phyloP scores from a whole-genome alignment of 2,329 filamentous ascomycete genomes.

The Zymoseptoria pseudotritici region DNA sequence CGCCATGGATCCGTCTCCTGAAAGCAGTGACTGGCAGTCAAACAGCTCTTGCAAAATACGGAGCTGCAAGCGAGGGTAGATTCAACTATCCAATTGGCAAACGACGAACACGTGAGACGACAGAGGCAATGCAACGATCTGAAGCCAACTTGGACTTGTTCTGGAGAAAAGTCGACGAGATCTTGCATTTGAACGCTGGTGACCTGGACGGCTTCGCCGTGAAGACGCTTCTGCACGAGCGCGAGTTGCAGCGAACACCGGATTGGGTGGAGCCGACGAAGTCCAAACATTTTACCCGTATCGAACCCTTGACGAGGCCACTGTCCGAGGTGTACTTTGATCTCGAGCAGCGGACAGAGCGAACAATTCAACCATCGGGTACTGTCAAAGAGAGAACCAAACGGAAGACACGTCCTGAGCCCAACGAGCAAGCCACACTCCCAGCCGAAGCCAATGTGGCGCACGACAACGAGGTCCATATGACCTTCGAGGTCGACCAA shows the following conservation, averaged over 20 bases:
- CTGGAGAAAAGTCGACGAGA: constrained; percentile 9
- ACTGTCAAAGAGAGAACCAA: background rate
- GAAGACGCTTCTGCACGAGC: constrained; percentile 3
- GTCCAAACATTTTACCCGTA: background rate
- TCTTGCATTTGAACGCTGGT: background rate
- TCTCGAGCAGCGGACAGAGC: constrained; percentile 14
- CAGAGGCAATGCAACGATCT: constrained; percentile 4
- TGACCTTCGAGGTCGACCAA: constrained; percentile 30
- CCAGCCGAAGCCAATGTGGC: background rate
- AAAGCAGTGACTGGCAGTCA: constrained; percentile 1
- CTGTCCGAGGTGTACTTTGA: constrained; percentile 24
- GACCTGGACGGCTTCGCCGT: background rate
- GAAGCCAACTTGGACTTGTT: constrained; percentile 7
- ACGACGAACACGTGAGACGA: constrained; percentile 9
- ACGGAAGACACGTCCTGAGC: background rate
- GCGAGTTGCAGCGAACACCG: constrained; percentile 8
- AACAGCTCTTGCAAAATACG: constrained; percentile 2
- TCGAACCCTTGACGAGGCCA: background rate
- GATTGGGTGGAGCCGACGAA: constrained; percentile 11
- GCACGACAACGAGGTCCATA: background rate
- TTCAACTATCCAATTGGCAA: constrained; percentile 6
- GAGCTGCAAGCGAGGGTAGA: background rate
- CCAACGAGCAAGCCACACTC: background rate
- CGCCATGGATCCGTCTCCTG: constrained; percentile 1
- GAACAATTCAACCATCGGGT: background rate